Conservation (phyloP, 306 rosid genomes). For the Begonia loranthoides region DNA sequence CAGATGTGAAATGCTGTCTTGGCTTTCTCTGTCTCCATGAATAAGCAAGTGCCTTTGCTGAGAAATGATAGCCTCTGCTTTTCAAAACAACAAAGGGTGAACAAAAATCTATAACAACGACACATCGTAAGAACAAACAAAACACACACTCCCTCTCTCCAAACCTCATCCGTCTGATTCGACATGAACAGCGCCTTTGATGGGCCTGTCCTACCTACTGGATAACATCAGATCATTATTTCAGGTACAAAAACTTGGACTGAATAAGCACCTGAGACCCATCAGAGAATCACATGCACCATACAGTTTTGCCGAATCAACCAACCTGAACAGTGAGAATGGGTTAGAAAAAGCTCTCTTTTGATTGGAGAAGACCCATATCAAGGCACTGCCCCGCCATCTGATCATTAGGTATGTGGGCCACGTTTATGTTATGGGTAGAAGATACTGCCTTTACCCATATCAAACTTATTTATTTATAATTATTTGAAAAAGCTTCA, state of each 20-base stretch:
- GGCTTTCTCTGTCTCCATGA: not conserved
- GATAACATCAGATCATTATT: constrained; percentile 1
- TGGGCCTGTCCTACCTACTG: constrained; percentile 32
- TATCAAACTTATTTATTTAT: too few species aligned
- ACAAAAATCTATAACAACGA: constrained; percentile 19
- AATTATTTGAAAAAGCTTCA: too few species aligned
- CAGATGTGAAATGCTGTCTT: constrained; percentile 1
- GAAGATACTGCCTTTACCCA: too few species aligned
- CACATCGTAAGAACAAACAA: constrained; percentile 18
- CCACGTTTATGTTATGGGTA: constrained; percentile 41
- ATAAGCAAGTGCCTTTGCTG: not conserved
- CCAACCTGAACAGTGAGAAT: not conserved
- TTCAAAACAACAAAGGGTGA: constrained; percentile 1
- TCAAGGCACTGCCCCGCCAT: constrained; percentile 19
- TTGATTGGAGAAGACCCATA: constrained; percentile 34
- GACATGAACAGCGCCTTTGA: constrained; percentile 17
- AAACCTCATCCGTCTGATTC: constrained; percentile 24
- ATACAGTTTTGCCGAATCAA: constrained; percentile 19
- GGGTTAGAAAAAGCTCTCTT: constrained; percentile 15
- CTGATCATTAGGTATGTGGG: constrained; percentile 39
- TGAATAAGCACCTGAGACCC: constrained; percentile 7
- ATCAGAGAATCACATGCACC: constrained; percentile 37
- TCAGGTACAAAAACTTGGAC: not conserved
- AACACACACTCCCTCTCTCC: constrained; percentile 5
- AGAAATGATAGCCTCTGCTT: not conserved